Evolutionary conservation across 345 rosid genomes (phyloP), one percentile per base, ranked within the genome.

Genomic region (Ailanthus altissimus): DNA sequence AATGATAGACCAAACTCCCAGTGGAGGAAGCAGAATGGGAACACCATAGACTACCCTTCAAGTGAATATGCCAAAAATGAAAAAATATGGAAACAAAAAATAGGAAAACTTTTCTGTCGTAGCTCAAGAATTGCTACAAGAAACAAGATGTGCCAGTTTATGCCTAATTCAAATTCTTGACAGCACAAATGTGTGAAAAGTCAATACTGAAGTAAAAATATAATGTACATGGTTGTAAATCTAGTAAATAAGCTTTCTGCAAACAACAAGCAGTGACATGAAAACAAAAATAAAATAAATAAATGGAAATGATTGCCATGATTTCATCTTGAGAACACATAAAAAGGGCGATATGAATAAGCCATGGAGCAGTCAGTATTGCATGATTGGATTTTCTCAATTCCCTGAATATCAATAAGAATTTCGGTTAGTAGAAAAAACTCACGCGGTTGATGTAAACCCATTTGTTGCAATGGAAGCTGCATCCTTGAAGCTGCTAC

Each of bases 391-490:
- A 50, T 36, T 28, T 51, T 58, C 49, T 14, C 16, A 46, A 54
- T 75, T 53, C 2, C 6, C 46, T 32, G 4, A 18, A 36, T 63
- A 63, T 46, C 62, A 13, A 53, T 46, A 40, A 66, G 58, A 69
- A 25, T 67, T 6, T 12, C 40, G 38, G 40, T 40, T 43, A 20
- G 42, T 49, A 69, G 59, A 21, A 18, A 38, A 67, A 79, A 77
- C 89, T 84, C 82, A 94, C 98, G 91, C 87, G 15, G 84, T 73
- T 32, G 86, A 77, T 18, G 80, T 38, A 36, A 88, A 88, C 81
- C 91, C 89, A 68, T 89, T 89, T 81, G 80, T 86, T 58, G 83
- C 86, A 54, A 77, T 23, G 65, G 86, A 68, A 64, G 81, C 83
- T 0, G 83, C 87, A 25, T 75, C 75, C 70, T 82, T 84, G 81